Percentiles rank a stretch among this genome's conserved stretches.
Evolutionary conservation across 192 early-diverging fungal species (phyloP).

Genomic region (Kappamyces sp.): DNA sequence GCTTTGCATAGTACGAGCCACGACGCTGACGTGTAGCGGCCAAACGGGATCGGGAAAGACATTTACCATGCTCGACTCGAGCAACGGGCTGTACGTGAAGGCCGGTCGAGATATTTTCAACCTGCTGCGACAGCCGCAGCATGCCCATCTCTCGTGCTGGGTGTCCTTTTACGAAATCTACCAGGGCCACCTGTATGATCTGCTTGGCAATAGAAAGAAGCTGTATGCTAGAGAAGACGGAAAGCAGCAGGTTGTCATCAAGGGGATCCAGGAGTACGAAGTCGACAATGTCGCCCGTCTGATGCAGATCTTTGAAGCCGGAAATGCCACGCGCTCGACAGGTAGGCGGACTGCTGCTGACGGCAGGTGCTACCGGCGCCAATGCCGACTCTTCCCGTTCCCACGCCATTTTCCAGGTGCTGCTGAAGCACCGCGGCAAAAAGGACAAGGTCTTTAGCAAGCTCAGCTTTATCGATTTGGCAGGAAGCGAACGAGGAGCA

Average conservation of each 20-base stretch:
- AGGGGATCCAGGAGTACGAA: conserved; percentile 82
- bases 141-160: conserved; percentile 70
- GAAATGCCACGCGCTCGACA: conserved; percentile 84
- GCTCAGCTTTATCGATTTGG: conserved; percentile 96
- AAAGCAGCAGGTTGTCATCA: conserved; percentile 86
- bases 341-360: conserved; percentile 38
- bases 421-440: conserved; percentile 65
- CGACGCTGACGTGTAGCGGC: conserved; percentile 42
- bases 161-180: conserved; percentile 98
- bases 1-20: conserved; percentile 89
- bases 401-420: conserved; percentile 94
- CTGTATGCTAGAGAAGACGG: conserved; percentile 96
- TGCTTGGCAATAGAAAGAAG: conserved; percentile 84
- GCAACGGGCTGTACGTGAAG: conserved; percentile 83
- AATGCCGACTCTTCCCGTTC: conserved; percentile 94
- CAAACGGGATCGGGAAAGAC: conserved; percentile 95
- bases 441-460: conserved; percentile 69
- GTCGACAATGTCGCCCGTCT: conserved; percentile 79
- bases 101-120: conserved; percentile 90
- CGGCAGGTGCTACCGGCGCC: conserved; percentile 77
- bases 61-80: conserved; percentile 89
- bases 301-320: conserved; percentile 91
- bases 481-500: conserved; percentile 95
- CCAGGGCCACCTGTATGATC: conserved; percentile 89
- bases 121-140: conserved; percentile 60